Evolutionary conservation across 768 basidiomycete species (phyloP).

Genomic region (Kwoniella sp.): DNA sequence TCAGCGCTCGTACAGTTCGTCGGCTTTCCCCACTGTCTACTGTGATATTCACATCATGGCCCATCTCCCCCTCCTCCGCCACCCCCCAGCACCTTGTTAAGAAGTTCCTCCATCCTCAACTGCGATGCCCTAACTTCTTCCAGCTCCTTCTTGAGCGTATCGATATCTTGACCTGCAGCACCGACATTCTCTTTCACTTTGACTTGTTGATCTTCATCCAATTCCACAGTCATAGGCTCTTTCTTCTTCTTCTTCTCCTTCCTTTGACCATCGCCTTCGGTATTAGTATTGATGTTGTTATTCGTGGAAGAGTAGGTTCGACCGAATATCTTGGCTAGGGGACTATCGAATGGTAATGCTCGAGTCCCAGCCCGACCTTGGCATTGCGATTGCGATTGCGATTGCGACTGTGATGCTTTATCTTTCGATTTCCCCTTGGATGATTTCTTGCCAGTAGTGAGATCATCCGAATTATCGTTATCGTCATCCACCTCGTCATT

Average conservation of each 20-base stretch:
- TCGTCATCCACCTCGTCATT: background rate
- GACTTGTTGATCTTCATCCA: background rate
- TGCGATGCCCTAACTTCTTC: conserved; percentile 43
- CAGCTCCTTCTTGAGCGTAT: conserved; percentile 40
- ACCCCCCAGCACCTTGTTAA: conserved; percentile 48
- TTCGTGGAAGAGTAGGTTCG: background rate
- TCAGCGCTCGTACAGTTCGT: too few species aligned
- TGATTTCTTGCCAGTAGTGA: too few species aligned
- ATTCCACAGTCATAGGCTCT: background rate
- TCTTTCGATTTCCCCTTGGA: too few species aligned
- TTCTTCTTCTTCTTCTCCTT: background rate
- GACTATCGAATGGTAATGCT: conserved; percentile 22
- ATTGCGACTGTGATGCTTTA: background rate
- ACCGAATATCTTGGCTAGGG: conserved; percentile 46
- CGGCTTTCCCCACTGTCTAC: too few species aligned
- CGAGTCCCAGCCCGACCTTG: background rate
- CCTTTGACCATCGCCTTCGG: conserved; percentile 2
- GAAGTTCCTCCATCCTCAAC: conserved; percentile 50
- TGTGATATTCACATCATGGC: too few species aligned
- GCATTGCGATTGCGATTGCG: background rate
- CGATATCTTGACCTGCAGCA: conserved; percentile 25
- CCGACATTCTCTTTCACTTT: conserved; percentile 2
- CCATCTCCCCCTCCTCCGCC: conserved; percentile 48
- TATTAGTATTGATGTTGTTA: background rate
- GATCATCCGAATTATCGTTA: background rate